These are phyloP conservation scores for Trichaptum fuscoviolaceum DNA, from an alignment of 768 basidiomycete genomes.

Conservation along the genomic window DNA sequence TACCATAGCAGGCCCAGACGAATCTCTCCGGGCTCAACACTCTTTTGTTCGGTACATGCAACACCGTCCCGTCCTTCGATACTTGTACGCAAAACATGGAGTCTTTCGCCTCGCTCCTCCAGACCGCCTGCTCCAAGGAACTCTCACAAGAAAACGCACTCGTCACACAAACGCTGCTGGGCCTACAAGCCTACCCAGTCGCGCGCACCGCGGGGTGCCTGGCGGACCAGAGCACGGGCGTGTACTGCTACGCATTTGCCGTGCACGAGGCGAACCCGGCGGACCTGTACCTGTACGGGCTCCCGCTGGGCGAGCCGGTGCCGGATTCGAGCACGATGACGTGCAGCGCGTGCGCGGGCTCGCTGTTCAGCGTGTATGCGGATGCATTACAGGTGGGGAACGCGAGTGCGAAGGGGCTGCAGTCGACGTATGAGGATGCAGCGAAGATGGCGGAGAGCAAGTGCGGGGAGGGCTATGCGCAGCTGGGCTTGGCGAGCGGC, in stretches of 20 bases:
- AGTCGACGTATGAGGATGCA: conserved; percentile 44
- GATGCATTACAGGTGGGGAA: conserved; percentile 35
- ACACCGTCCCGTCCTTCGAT: conserved; percentile 41
- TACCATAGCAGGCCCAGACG: conserved; percentile 49
- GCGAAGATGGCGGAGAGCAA: conserved; percentile 38
- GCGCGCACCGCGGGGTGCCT: conserved; percentile 62
- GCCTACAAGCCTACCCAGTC: conserved; percentile 55
- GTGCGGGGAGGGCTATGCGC: conserved; percentile 49
- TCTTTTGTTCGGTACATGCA: conserved; percentile 77
- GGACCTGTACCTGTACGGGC: conserved; percentile 67
- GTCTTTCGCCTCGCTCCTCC: conserved; percentile 49
- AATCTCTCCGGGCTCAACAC: conserved; percentile 60
- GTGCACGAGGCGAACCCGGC: conserved; percentile 49
- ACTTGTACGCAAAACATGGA: conserved; percentile 67
- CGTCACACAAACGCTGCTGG: conserved; percentile 54
- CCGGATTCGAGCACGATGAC: conserved; percentile 44
- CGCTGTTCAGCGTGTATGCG: conserved; percentile 51
- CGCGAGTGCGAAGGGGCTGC: conserved; percentile 29
- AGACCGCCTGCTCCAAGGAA: conserved; percentile 51
- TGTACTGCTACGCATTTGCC: conserved; percentile 74
- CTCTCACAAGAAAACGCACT: conserved; percentile 45
- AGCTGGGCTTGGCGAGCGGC: not conserved
- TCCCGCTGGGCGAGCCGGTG: conserved; percentile 54
- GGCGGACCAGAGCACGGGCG: conserved; percentile 46
- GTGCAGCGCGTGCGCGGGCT: conserved; percentile 63